Conservation (phyloP, 768 basidiomycete species). For the Cantharellus cinnabarinus region DNA sequence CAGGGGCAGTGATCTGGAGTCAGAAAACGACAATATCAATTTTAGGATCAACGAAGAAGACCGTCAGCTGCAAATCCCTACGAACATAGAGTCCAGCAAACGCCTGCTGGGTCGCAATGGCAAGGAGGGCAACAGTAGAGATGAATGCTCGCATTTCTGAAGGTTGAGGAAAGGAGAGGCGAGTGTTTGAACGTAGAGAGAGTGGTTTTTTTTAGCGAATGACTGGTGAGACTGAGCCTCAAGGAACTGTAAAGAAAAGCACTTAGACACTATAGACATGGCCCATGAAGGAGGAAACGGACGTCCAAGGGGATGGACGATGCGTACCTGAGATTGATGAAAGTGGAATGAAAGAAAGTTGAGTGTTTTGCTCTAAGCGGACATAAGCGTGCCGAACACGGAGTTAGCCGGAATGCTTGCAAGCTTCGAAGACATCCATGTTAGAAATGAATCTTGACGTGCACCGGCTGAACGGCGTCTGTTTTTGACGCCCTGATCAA, state of each 20-base stretch:
- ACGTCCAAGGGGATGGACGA: too few relatives aligned
- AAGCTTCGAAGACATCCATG: neutral
- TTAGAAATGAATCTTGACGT: too few relatives aligned
- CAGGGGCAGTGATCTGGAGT: constrained; percentile 6
- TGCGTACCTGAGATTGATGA: too few relatives aligned
- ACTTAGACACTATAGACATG: too few relatives aligned
- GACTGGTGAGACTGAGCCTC: too few relatives aligned
- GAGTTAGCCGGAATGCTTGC: neutral
- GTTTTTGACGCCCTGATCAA: neutral
- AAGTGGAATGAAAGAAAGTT: neutral
- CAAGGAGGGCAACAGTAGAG: neutral
- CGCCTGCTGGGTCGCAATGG: constrained; percentile 3
- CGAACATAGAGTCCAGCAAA: constrained; percentile 6
- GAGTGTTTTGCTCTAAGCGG: neutral
- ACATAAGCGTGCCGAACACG: neutral
- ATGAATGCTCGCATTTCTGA: neutral
- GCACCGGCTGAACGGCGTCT: too few relatives aligned
- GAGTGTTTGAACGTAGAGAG: neutral
- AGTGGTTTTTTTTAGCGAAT: too few relatives aligned
- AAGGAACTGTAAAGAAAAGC: too few relatives aligned
- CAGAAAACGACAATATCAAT: neutral
- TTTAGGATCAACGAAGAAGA: neutral
- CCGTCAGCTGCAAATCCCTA: neutral
- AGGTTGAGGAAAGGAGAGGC: neutral
- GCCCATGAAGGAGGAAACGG: too few relatives aligned